Evolutionary conservation across 352 stramenopile species (phyloP).

Genomic region (Phytophthora pini): DNA sequence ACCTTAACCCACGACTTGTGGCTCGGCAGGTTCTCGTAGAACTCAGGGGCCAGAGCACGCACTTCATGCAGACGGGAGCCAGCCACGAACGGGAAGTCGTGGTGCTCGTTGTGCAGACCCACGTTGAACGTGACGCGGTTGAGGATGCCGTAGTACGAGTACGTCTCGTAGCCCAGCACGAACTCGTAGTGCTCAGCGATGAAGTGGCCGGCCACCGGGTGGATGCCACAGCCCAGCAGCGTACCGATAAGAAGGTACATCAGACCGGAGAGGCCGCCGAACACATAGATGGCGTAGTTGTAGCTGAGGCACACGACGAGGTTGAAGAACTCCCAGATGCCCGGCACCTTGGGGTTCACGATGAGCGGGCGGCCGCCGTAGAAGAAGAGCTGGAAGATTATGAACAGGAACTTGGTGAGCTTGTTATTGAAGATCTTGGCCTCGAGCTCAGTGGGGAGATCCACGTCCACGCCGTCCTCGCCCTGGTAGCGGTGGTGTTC

Average conservation of each 20-base stretch:
- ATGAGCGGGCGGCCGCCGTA: slow-evolving; percentile 94
- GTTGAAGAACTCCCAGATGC: slow-evolving; percentile 92
- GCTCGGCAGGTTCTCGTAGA: slow-evolving; percentile 95
- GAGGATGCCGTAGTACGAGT: slow-evolving; percentile 98
- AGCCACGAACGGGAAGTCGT: slow-evolving; percentile 96
- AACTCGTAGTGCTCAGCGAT: slow-evolving; percentile 98
- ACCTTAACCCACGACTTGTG: slow-evolving; percentile 95
- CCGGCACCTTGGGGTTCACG: slow-evolving; percentile 92
- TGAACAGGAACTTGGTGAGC: slow-evolving; percentile 92
- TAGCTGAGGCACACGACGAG: slow-evolving; percentile 81
- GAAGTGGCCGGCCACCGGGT: slow-evolving; percentile 97
- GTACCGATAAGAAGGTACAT: slow-evolving; percentile 94
- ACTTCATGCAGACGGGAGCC: slow-evolving; percentile 92
- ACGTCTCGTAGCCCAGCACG: slow-evolving; percentile 95
- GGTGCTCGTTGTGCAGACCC: slow-evolving; percentile 98
- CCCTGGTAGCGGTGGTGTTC: slow-evolving; percentile 98
- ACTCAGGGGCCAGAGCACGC: slow-evolving; percentile 92
- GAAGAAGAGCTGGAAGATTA: slow-evolving; percentile 93
- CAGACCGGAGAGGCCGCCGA: slow-evolving; percentile 84
- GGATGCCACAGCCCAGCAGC: slow-evolving; percentile 92
- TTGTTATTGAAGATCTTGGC: slow-evolving; percentile 90
- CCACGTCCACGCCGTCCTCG: slow-evolving; percentile 93
- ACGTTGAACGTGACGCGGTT: slow-evolving; percentile 98
- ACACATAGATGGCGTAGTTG: slow-evolving; percentile 82
- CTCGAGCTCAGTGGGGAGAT: slow-evolving; percentile 94